phyloP scores from a whole-genome alignment of 148 eudicot species.

The Chenopodium quinoa region DNA sequence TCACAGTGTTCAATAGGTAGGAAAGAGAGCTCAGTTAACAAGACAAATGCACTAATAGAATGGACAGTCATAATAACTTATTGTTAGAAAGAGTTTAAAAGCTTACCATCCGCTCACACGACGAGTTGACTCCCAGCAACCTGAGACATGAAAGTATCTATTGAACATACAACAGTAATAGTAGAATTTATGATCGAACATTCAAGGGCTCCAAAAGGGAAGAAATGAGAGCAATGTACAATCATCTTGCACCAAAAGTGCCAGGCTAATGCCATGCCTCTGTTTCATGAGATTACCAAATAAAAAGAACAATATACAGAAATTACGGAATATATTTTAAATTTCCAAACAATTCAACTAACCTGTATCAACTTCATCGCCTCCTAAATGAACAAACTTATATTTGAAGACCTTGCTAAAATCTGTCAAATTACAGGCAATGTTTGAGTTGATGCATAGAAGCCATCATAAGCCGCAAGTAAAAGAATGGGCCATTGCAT shows the following conservation, averaged over 20 bases:
- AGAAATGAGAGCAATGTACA: neutral
- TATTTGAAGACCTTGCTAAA: conserved; percentile 85
- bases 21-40: neutral
- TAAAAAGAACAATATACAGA: neutral
- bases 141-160: conserved; percentile 42
- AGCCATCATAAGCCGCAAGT: conserved; percentile 7
- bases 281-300: neutral
- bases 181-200: neutral
- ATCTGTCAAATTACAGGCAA: conserved; percentile 52
- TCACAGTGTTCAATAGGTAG: neutral
- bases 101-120: conserved; percentile 52
- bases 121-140: conserved; percentile 73
- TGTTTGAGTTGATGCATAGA: neutral
- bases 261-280: neutral
- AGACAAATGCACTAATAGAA: neutral
- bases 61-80: too few relatives aligned
- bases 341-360: conserved; percentile 24
- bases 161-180: neutral
- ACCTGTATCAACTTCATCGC: conserved; percentile 94
- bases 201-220: neutral
- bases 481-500: neutral
- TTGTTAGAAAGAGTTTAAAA: neutral
- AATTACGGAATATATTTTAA: neutral
- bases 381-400: conserved; percentile 86
- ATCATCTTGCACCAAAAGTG: neutral